Percentiles rank a stretch among this genome's conserved stretches.
Conservation (phyloP, 257 asterid species). For the Paraleonurus japonicus region DNA sequence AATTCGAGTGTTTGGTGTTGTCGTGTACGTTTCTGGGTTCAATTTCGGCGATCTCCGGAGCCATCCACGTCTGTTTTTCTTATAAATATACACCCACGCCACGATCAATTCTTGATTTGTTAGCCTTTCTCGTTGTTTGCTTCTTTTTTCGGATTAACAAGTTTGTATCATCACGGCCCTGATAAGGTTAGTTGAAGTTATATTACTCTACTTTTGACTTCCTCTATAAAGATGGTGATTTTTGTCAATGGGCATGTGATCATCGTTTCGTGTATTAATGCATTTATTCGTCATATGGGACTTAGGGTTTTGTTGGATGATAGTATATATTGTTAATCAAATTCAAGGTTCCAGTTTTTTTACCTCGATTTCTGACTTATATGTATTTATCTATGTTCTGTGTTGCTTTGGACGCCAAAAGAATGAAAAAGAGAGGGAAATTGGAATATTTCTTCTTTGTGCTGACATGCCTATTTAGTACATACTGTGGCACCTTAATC, state of each 20-base stretch:
- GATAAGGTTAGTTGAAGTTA: constrained; percentile 37
- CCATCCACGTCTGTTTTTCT: constrained; percentile 37
- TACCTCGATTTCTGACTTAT: constrained; percentile 2
- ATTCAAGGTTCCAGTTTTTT: background rate
- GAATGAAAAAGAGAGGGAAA: background rate
- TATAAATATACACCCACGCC: background rate
- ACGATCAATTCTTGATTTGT: constrained; percentile 20
- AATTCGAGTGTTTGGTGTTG: constrained; percentile 21
- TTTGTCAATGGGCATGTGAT: constrained; percentile 1
- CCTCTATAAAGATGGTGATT: background rate
- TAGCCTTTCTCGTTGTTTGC: background rate
- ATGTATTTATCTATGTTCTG: background rate
- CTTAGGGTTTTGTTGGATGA: background rate
- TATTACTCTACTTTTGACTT: background rate
- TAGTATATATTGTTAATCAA: background rate
- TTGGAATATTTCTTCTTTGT: background rate
- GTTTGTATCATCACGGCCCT: constrained; percentile 8
- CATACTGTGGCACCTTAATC: background rate
- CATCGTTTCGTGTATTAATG: background rate
- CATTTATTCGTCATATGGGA: background rate
- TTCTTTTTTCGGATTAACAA: constrained; percentile 5
- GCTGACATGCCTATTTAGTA: background rate
- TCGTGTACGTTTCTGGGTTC: constrained; percentile 24
- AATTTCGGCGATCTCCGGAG: constrained; percentile 26
- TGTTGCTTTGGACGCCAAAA: background rate